phyloP scores from a whole-genome alignment of 192 early-diverging fungal species.

The Backusella tuberculispora region DNA sequence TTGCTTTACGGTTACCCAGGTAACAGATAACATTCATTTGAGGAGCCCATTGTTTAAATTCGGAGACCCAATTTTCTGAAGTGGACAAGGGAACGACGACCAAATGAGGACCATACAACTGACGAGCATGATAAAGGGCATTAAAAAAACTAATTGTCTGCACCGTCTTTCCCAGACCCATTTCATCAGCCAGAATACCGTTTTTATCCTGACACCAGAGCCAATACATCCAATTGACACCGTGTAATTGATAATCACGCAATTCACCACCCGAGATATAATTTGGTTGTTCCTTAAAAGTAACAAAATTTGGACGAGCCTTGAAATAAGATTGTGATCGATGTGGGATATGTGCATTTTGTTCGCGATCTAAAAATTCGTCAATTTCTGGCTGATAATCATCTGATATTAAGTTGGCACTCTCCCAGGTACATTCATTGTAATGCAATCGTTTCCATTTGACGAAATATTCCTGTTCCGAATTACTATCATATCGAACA shows the following conservation, averaged over 20 bases:
- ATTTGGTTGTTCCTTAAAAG: constrained; percentile 75
- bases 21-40: constrained; percentile 92
- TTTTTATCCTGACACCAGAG: constrained; percentile 96
- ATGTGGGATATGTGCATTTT: constrained; percentile 75
- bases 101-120: constrained; percentile 92
- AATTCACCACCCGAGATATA: constrained; percentile 87
- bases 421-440: constrained; percentile 90
- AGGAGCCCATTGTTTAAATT: constrained; percentile 95
- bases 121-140: constrained; percentile 82
- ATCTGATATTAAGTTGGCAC: constrained; percentile 64
- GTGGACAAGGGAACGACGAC: constrained; percentile 97
- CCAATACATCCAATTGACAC: constrained; percentile 96
- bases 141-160: constrained; percentile 95
- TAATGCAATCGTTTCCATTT: constrained; percentile 93
- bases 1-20: constrained; percentile 80
- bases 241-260: constrained; percentile 93
- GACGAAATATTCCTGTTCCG: constrained; percentile 83
- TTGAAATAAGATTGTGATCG: constrained; percentile 58
- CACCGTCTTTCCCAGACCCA: constrained; percentile 96
- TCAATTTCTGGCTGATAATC: constrained; percentile 88
- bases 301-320: constrained; percentile 77
- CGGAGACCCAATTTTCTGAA: constrained; percentile 93
- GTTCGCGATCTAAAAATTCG: constrained; percentile 78
- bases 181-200: constrained; percentile 96
- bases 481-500: constrained; percentile 50